Evolutionary conservation across 2,329 filamentous ascomycete species (phyloP), one percentile per base, ranked within the genome.

Genomic region (Corynespora cassiicola): DNA sequence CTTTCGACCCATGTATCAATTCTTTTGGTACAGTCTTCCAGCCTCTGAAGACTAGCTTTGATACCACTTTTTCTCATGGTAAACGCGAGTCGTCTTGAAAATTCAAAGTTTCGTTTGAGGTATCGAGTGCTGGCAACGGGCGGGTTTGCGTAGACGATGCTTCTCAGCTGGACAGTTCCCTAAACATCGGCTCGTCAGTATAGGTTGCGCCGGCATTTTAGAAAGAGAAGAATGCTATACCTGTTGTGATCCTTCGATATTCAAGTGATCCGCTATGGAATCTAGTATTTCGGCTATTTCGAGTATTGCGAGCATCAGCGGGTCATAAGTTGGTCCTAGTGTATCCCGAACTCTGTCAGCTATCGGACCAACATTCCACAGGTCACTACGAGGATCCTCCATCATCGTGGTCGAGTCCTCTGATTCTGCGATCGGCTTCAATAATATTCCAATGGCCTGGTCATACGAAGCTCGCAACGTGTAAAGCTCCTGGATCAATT

Each of bases 211-310:
- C 12, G n/a, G 6, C 16, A 30, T 16, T n/a, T 16, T 18, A 16
- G n/a, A 19, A n/a, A 11, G 15, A 11, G 8, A 11, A 22, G 30
- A n/a, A n/a, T 21, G 15, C 12, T 12, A 6, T 22, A 33, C 30
- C 30, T 33, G 30, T 20, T 33, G 30, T 6, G 30, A 33, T 23
- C 30, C 30, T 33, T 33, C 19, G n/a, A 33, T 33, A 21, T 33
- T 33, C 9, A 33, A 14, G 12, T 33, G 17, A 11, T 14, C 20
- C 17, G 30, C 30, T 33, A 33, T 20, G 9, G 17, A 5, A 4
- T 12, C 19, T 19, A 33, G 19, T 21, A 33, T 21, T 23, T 33
- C 30, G n/a, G 30, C 30, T 23, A 33, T 23, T 16, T 33, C 30
- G 14, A n/a, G 17, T 11, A 33, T 33, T 10, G 17, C 15, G 6